Base-by-base conservation (phyloP, 2,329 filamentous ascomycete genomes). In the Aureobasidium sp. region DNA sequence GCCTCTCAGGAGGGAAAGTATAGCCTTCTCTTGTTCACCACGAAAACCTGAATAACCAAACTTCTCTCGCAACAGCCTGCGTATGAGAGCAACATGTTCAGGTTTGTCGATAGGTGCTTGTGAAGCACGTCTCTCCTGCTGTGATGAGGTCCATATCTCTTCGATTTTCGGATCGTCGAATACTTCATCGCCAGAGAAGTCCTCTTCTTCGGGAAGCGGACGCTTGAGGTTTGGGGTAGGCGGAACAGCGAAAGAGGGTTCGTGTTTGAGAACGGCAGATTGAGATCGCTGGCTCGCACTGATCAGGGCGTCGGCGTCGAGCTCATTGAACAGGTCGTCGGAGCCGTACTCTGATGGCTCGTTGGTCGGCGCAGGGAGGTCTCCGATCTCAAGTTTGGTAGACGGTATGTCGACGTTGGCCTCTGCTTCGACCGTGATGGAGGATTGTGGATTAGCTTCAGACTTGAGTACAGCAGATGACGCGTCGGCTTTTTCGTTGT, bases 11-110 rank as follows among this genome's bases (percentile, higher is more conserved):
- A 80, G 66, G 29, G 74, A 70, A 4, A 73, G 69, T 62, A 80
- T 79, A 0, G 74, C 79, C 12, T 72, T 69, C 61, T 78, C 76
- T 62, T 81, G 79, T 67, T 79, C 76, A 17, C 80, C 68, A 47
- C 76, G 72, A 63, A 81, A 82, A 0, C 66, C 66, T 6, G 71
- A 48, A 12, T 80, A 69, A 0, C 74, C 75, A 66, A 80, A 81
- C 5, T 68, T 70, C 36, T 75, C 68, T 60, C 68, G 72, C 2
- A 81, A 70, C 0, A 78, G 70, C 15, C 69, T 70, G n/a, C 70
- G 74, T 0, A 78, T 41, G 1, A 61, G 48, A 10, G 59, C 59
- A 15, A 60, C 12, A 26, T 60, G 46, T 13, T 41, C 36, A 12
- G 57, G 46, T 13, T 60, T 51, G 27, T 60, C 46, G 10, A 29